Percentiles rank a stretch among this genome's conserved stretches.
phyloP scores from a whole-genome alignment of 441 rosid genomes.

The Pelargonium cotyledonis region DNA sequence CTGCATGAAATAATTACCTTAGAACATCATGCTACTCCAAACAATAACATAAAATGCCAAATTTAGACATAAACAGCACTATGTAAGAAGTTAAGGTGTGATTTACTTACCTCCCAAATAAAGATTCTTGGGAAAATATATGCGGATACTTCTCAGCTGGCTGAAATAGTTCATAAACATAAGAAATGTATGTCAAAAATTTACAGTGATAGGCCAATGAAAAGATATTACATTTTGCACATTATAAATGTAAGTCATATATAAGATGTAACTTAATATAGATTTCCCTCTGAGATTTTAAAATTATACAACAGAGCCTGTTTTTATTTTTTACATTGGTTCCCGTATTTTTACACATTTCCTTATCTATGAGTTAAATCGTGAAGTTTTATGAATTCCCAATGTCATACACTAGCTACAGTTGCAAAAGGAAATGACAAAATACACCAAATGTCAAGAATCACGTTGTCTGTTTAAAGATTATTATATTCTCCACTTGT shows the following conservation, averaged over 20 bases:
- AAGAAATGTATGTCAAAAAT: not conserved
- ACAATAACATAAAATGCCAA: too few species aligned
- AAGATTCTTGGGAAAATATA: slow-evolving; percentile 2
- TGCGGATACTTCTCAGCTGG: slow-evolving; percentile 5
- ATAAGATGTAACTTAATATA: not conserved
- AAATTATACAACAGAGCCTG: not conserved
- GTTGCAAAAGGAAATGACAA: too few species aligned
- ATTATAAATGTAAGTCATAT: not conserved
- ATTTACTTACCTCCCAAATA: not conserved
- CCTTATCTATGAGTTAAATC: too few species aligned
- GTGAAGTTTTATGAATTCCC: too few species aligned
- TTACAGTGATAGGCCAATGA: not conserved
- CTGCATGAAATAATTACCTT: not conserved
- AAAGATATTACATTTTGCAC: not conserved
- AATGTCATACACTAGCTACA: too few species aligned
- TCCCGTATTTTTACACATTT: too few species aligned
- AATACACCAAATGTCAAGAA: not conserved
- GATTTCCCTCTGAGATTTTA: not conserved
- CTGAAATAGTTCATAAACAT: not conserved
- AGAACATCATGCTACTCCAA: too few species aligned
- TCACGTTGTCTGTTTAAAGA: not conserved
- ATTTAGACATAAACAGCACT: not conserved
- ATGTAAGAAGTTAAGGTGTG: not conserved
- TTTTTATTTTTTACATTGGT: not conserved
- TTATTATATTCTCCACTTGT: slow-evolving; percentile 1